These are phyloP conservation scores for Phytopythium boreale DNA, from an alignment of 352 stramenopile genomes.

Conservation along the genomic window DNA sequence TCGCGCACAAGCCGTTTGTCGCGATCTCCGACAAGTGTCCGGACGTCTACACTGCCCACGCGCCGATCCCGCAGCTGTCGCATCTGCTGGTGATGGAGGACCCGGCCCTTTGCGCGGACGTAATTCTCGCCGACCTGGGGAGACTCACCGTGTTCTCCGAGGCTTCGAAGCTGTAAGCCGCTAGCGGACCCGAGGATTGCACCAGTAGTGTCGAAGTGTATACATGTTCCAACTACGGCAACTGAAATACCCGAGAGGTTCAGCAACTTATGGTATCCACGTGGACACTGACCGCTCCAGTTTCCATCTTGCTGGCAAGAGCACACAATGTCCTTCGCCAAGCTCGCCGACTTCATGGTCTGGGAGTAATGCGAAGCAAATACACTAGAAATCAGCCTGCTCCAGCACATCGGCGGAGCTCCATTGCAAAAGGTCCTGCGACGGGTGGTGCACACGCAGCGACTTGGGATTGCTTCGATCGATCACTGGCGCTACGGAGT, in stretches of 20 bases:
- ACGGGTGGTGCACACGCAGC: conserved; percentile 25
- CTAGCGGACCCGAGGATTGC: too few species aligned
- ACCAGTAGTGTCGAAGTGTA: too few species aligned
- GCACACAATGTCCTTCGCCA: too few species aligned
- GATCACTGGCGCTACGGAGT: conserved; percentile 19
- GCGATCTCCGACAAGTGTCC: conserved; percentile 19
- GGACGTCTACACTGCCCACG: conserved; percentile 21
- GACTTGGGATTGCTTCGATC: conserved; percentile 9
- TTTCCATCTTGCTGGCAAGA: too few species aligned
- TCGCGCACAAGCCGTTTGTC: conserved; percentile 14
- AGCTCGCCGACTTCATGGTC: too few species aligned
- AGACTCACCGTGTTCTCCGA: conserved; percentile 2
- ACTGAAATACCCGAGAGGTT: too few species aligned
- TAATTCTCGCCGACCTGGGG: conserved; percentile 26
- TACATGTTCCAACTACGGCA: too few species aligned
- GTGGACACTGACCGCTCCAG: too few species aligned
- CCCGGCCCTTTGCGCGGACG: conserved; percentile 23
- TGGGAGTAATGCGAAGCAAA: too few species aligned
- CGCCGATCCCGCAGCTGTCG: conserved; percentile 21
- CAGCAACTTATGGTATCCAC: too few species aligned
- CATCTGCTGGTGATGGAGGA: conserved; percentile 46
- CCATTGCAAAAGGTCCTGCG: conserved; percentile 13
- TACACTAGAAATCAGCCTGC: too few species aligned
- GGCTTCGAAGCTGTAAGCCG: not conserved
- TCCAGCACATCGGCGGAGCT: conserved; percentile 19